A percentile compares a stretch with the other conserved stretches of the same genome.
Evolutionary conservation across 2,329 filamentous ascomycete species (phyloP).

Genomic region (Nothopassalora personata): DNA sequence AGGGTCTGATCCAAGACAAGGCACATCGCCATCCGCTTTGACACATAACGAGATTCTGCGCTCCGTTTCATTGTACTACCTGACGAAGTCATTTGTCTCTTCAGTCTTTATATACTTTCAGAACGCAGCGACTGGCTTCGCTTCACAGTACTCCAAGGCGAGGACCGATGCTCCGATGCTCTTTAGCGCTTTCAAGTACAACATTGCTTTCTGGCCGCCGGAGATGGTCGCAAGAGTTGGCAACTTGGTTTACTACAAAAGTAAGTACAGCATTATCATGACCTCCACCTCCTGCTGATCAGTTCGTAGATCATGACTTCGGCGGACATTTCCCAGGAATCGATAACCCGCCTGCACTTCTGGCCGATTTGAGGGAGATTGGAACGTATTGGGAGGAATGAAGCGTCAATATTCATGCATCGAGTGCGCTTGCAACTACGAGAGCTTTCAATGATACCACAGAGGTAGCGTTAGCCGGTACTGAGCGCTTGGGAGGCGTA

Average conservation of each 20-base stretch:
- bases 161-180: slow-evolving; percentile 10
- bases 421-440: not conserved
- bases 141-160: slow-evolving; percentile 31
- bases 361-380: slow-evolving; percentile 11
- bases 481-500: not conserved
- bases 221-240: slow-evolving; percentile 28
- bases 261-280: not conserved
- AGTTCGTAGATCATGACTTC: slow-evolving; percentile 6
- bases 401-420: not conserved
- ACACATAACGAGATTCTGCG: slow-evolving; percentile 23
- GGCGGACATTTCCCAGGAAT: slow-evolving; percentile 10
- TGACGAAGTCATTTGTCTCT: slow-evolving; percentile 35
- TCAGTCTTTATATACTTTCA: slow-evolving; percentile 36
- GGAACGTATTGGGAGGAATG: slow-evolving; percentile 3
- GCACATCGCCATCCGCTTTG: slow-evolving; percentile 26
- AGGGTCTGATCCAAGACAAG: slow-evolving; percentile 21
- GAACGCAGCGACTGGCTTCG: slow-evolving; percentile 32
- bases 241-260: slow-evolving; percentile 34
- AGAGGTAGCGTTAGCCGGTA: not conserved
- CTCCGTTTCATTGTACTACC: slow-evolving; percentile 35
- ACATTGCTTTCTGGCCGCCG: slow-evolving; percentile 22
- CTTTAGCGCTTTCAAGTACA: slow-evolving; percentile 13
- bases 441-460: not conserved
- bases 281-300: not conserved
- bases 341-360: slow-evolving; percentile 5